These are phyloP conservation scores for Magnolia changhungtana DNA, from an alignment of 164 flowering plant species.

Conservation along the genomic window DNA sequence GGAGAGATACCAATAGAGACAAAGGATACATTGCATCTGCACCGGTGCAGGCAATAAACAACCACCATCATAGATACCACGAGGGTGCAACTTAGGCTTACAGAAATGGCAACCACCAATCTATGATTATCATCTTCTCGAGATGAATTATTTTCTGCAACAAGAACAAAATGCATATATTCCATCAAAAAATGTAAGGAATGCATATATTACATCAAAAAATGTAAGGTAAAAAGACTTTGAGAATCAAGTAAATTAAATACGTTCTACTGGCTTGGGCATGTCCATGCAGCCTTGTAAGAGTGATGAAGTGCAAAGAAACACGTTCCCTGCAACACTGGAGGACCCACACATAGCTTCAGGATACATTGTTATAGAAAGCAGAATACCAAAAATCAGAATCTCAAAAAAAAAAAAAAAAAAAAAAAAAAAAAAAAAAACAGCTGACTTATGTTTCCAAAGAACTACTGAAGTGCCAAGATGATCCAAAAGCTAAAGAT, in stretches of 20 bases:
- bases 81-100: conserved; percentile 59
- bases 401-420: neutral
- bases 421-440: neutral
- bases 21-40: conserved; percentile 47
- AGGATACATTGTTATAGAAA: neutral
- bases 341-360: conserved; percentile 10
- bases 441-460: neutral
- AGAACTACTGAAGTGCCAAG: neutral
- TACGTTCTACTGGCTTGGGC: conserved; percentile 58
- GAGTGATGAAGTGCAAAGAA: conserved; percentile 60
- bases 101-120: conserved; percentile 48
- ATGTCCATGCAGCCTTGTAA: conserved; percentile 42
- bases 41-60: conserved; percentile 63
- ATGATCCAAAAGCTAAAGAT: neutral
- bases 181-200: neutral
- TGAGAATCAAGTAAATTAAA: neutral
- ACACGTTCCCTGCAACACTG: conserved; percentile 79
- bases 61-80: conserved; percentile 47
- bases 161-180: conserved; percentile 6
- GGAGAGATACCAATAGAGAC: conserved; percentile 57
- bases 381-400: neutral
- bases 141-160: conserved; percentile 45
- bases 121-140: conserved; percentile 30
- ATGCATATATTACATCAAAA: conserved; percentile 5
- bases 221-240: neutral